Conservation (phyloP, 306 rosid genomes). For the Nissolia schottii region DNA sequence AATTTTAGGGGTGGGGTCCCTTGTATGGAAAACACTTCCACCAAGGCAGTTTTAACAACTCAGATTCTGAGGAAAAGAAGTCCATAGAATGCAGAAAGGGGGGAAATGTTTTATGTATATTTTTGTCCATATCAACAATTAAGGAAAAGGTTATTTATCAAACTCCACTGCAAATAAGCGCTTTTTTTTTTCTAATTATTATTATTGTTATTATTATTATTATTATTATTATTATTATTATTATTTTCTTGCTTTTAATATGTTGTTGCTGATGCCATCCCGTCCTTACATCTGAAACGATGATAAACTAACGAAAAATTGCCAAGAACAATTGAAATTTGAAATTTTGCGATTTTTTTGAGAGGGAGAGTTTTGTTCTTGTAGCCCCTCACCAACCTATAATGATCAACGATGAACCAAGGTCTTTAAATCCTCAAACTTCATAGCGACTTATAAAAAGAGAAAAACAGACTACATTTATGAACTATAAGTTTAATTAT, state of each 20-base stretch:
- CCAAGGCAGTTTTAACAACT: neutral
- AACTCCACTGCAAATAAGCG: neutral
- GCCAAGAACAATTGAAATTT: neutral
- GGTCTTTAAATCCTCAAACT: neutral
- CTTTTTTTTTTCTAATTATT: neutral
- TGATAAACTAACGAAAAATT: neutral
- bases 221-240: too few relatives aligned
- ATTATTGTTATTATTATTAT: too few relatives aligned
- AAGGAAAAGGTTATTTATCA: neutral
- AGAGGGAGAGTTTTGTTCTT: neutral
- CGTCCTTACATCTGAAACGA: neutral
- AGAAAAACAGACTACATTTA: neutral
- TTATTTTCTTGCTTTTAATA: neutral
- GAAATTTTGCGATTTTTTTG: neutral
- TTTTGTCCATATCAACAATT: neutral
- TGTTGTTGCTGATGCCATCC: neutral
- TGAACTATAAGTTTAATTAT: too few relatives aligned
- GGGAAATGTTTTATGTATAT: neutral
- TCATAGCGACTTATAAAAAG: neutral
- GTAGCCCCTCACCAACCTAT: neutral
- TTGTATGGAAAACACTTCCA: neutral
- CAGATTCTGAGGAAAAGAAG: neutral
- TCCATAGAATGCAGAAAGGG: neutral
- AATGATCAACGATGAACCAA: neutral
- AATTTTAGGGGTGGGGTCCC: conserved; percentile 12